Evolutionary conservation across 805 yeast genomes (phyloP).

Genomic region (Ascoidea asiatica): DNA sequence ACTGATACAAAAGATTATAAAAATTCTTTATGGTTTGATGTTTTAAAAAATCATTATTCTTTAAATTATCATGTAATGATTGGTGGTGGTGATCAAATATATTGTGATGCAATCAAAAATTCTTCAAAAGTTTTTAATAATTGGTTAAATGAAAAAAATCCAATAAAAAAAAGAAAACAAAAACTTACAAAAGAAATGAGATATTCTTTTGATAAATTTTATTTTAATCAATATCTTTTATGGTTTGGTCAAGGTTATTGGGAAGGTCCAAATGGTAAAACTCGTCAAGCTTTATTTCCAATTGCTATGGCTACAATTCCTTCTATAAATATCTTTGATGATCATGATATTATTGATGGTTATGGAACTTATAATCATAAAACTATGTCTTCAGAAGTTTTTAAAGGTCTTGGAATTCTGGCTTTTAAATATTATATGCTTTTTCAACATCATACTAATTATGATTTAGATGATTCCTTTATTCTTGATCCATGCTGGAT

Average conservation of each 20-base stretch:
- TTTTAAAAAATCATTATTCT: conserved; percentile 47
- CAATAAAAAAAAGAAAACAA: conserved; percentile 30
- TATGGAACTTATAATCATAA: conserved; percentile 74
- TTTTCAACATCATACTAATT: conserved; percentile 74
- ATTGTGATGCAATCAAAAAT: conserved; percentile 68
- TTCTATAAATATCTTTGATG: conserved; percentile 76
- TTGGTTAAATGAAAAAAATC: conserved; percentile 49
- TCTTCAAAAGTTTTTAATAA: conserved; percentile 36
- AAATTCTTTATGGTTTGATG: conserved; percentile 81
- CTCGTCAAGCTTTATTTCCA: conserved; percentile 58
- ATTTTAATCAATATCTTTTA: conserved; percentile 56
- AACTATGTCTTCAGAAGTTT: conserved; percentile 62
- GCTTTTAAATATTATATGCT: conserved; percentile 84
- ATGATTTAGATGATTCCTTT: conserved; percentile 25
- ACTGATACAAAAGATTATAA: conserved; percentile 55
- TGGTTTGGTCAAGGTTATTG: conserved; percentile 92
- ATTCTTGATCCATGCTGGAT: conserved; percentile 45
- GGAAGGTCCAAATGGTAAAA: conserved; percentile 54
- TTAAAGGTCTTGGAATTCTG: conserved; percentile 56
- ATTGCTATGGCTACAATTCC: conserved; percentile 76
- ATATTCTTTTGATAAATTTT: conserved; percentile 48
- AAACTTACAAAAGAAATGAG: conserved; percentile 32
- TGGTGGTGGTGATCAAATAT: conserved; percentile 96
- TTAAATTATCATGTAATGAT: conserved; percentile 81
- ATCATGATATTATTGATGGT: conserved; percentile 95